Evolutionary conservation across 192 early-diverging fungal genomes (phyloP), one percentile per base, ranked within the genome.

Genomic region (Dissophora ornata): DNA sequence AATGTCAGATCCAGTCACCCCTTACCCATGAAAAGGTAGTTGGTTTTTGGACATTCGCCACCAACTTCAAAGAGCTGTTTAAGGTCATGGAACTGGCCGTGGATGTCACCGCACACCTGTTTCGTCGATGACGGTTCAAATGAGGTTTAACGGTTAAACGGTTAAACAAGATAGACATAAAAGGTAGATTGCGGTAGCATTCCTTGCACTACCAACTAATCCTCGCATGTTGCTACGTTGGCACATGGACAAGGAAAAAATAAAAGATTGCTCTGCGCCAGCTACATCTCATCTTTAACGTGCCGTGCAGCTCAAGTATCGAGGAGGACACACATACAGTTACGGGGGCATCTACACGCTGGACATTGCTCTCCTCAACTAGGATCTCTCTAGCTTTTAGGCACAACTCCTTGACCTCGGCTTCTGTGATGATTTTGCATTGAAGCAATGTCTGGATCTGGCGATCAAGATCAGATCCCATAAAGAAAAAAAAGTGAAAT

Each of bases 21-120:
- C 44, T 48, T 85, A 80, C 94, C 97, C 93, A 98, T 95, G 79
- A 98, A 98, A 61, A 98, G 83, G 68, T 98, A 98, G 82, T 97
- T 98, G 42, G 97, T 98, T 62, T 96, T 94, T 5, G 97, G 97
- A 57, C 90, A 95, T 71, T 96, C 94, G 54, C 95, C 96, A 67
- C 97, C 97, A 57, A 96, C 94, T 62, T 84, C 81, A 70, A 98
- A 96, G 25, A 98, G 89, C 71, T 98, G 93, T 81, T 92, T 94
- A 30, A 98, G 82, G 81, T 98, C 97, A 81, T 96, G 92, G 79
- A 98, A 98, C 71, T 98, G 97, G 40, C 97, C 97, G 81, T 98
- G 97, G 71, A 98, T 98, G 70, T 98, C 97, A 52, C 97, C 97
- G 62, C 92, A 94, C 46, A 94, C 91, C 86, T 88, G 58, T 29